Conservation (phyloP, 2,329 filamentous ascomycete genomes). For the Stachybotrys elegans region DNA sequence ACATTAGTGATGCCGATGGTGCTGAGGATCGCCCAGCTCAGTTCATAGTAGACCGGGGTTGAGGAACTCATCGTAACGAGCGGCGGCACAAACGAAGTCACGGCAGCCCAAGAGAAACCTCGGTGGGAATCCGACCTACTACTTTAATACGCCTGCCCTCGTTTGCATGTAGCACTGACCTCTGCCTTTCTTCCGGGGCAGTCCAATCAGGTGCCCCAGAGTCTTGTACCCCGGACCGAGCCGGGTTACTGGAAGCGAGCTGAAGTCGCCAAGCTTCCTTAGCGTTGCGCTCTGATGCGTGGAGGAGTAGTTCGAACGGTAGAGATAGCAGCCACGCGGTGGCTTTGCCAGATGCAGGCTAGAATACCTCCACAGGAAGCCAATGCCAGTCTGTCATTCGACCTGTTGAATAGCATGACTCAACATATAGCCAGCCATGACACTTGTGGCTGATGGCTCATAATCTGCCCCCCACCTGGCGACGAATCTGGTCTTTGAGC, state of each 20-base stretch:
- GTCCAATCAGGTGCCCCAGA: background rate
- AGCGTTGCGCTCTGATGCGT: background rate
- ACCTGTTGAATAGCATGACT: background rate
- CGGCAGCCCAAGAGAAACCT: background rate
- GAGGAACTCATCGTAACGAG: background rate
- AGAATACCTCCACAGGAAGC: background rate
- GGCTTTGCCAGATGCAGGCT: background rate
- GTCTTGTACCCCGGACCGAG: no score
- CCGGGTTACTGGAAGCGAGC: background rate
- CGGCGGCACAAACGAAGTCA: background rate
- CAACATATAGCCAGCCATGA: background rate
- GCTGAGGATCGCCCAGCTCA: constrained; percentile 40
- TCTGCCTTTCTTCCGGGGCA: background rate
- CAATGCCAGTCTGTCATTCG: background rate
- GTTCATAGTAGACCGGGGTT: constrained; percentile 30
- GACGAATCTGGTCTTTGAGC: no score
- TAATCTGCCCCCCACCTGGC: no score
- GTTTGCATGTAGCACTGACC: background rate
- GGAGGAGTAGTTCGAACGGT: background rate
- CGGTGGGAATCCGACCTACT: background rate
- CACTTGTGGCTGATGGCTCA: background rate
- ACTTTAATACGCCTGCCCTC: background rate
- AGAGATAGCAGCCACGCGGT: background rate
- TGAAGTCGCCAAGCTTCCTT: background rate
- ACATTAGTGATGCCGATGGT: constrained; percentile 35